Base-by-base conservation (phyloP, 495 filamentous ascomycete genomes). In the Neurospora tetraspora region DNA sequence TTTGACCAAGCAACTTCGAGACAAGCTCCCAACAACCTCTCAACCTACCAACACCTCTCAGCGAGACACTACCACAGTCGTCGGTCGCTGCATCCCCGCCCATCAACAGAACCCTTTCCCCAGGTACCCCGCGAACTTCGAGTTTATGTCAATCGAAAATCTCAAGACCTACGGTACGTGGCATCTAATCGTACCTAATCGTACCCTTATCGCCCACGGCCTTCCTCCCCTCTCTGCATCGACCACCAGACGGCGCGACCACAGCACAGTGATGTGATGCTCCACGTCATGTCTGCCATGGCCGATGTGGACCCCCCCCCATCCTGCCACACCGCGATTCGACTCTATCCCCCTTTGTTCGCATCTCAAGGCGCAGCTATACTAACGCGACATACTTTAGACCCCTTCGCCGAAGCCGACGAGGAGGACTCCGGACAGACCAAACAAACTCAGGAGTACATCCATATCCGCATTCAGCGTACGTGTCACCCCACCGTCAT, bases 71-170 rank as follows among this genome's bases (percentile, higher is more conserved):
- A 71, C 61, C 61, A 76, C 74, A 82, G 76, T 80, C 74, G 83
- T 85, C 83, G 77, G 80, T 86, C 83, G 83, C 84, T 84, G 70
- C 74, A 75, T 78, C 79, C 74, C 45, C 74, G 70, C 77, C 77
- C 71, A 74, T 76, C 75, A 77, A 80, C 75, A 78, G 73, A 77
- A 82, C 77, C 80, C 82, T 74, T 82, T 80, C 85, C 78, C 83
- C 83, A 74, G 77, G 80, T 75, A 78, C 79, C 84, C 83, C 84
- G 76, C 73, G 82, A 87, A 86, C 82, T 83, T 82, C 85, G 79
- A 93, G 92, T 97, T 96, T 97, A 98, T 97, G 94, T 97, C 94
- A 91, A 97, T 97, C 93, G 92, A 97, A 96, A 98, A 98, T 89
- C 93, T 98, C 86, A 97, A 97, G 90, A 91, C 93, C 90, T 96